Conservation (phyloP, 176 grass and related monocot species). For the Alopecurus myosuroides region DNA sequence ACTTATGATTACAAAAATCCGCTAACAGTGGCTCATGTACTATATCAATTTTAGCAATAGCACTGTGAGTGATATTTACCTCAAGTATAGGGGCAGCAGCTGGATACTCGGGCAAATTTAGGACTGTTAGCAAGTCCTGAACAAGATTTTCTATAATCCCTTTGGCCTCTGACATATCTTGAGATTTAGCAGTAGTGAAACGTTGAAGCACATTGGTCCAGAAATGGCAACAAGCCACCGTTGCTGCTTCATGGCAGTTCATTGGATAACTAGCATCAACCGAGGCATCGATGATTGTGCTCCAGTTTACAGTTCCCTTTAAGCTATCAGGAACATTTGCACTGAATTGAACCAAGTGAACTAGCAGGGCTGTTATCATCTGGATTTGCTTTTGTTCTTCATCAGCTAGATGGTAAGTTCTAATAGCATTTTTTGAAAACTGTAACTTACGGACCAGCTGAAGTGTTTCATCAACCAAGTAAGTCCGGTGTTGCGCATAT, state of each 20-base stretch:
- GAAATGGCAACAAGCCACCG: conserved; percentile 68
- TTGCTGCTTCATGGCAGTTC: conserved; percentile 79
- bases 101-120: conserved; percentile 97
- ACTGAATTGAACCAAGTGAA: conserved; percentile 98
- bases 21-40: conserved; percentile 7
- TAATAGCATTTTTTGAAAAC: conserved; percentile 79
- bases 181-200: conserved; percentile 78
- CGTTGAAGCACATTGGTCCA: conserved; percentile 93
- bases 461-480: conserved; percentile 96
- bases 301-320: conserved; percentile 73
- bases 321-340: conserved; percentile 77
- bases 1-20: neutral
- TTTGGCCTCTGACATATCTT: conserved; percentile 84
- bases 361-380: conserved; percentile 93
- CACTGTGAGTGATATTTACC: conserved; percentile 49
- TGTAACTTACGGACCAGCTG: conserved; percentile 90
- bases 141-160: conserved; percentile 94
- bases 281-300: conserved; percentile 63
- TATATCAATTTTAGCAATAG: conserved; percentile 21
- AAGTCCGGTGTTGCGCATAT: conserved; percentile 78
- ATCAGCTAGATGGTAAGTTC: conserved; percentile 89
- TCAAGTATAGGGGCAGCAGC: conserved; percentile 92
- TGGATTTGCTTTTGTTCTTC: conserved; percentile 99
- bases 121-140: conserved; percentile 73
- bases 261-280: conserved; percentile 66